phyloP scores from a whole-genome alignment of 352 stramenopile species.

The Globisporangium rhizosaccharum region DNA sequence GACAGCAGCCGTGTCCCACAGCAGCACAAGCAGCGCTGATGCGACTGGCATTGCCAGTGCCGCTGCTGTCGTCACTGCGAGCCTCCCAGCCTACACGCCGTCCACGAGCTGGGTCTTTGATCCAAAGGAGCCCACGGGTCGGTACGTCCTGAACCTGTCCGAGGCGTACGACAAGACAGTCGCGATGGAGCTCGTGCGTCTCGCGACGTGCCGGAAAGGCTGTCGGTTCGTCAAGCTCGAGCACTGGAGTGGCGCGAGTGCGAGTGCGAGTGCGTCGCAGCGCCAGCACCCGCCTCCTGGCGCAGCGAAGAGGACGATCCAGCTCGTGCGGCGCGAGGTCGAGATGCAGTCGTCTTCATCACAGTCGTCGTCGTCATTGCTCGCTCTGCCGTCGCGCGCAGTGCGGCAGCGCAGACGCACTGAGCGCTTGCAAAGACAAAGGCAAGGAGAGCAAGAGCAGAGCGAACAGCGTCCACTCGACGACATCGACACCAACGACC shows the following conservation, averaged over 20 bases:
- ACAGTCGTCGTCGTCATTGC: not conserved
- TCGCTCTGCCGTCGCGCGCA: too few species aligned
- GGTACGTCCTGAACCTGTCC: slow-evolving; percentile 57
- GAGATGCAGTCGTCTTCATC: not conserved
- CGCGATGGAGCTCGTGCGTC: slow-evolving; percentile 58
- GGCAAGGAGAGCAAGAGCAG: not conserved
- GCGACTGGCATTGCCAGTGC: not conserved
- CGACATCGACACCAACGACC: not conserved
- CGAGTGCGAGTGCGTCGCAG: not conserved
- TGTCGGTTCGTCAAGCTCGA: slow-evolving; percentile 65
- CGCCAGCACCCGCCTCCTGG: not conserved
- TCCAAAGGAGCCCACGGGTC: slow-evolving; percentile 56
- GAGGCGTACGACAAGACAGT: slow-evolving; percentile 83
- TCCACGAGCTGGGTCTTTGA: slow-evolving; percentile 52
- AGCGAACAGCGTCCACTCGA: not conserved
- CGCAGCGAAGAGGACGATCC: slow-evolving; percentile 29
- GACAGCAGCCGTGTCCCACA: too few species aligned
- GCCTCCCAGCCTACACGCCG: slow-evolving; percentile 38
- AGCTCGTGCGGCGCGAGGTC: slow-evolving; percentile 42
- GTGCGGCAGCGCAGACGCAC: not conserved
- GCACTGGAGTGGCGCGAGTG: slow-evolving; percentile 23
- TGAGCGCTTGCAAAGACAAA: not conserved
- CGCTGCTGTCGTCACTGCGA: not conserved
- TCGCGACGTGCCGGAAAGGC: slow-evolving; percentile 66
- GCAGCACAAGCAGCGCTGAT: not conserved